Conservation (phyloP, 2,329 filamentous ascomycete species). For the Epichloe typhina region DNA sequence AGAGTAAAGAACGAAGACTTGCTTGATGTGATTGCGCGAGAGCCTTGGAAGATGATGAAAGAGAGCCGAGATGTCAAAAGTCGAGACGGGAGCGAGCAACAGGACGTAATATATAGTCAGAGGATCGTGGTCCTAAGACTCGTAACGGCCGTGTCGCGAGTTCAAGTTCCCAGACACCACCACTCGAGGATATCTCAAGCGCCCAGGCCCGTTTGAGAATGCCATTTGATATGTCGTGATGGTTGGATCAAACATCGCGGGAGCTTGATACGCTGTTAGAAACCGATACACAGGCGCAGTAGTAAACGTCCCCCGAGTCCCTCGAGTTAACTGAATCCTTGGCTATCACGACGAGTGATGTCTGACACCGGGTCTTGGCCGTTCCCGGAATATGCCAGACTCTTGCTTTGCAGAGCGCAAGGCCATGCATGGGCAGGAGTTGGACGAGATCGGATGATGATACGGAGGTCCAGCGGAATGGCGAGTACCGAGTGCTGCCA, state of each 20-base stretch:
- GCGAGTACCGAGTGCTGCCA: neutral
- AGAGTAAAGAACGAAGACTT: constrained; percentile 1
- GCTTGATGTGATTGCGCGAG: neutral
- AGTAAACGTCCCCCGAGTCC: neutral
- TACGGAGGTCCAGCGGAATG: neutral
- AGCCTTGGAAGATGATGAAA: constrained; percentile 4
- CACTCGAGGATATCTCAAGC: neutral
- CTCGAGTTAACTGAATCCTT: neutral
- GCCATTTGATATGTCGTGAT: neutral
- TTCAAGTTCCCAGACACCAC: neutral
- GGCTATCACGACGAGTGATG: neutral
- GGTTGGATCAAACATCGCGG: neutral
- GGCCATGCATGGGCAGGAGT: neutral
- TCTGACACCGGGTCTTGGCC: constrained; percentile 1
- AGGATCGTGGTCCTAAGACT: too few relatives aligned
- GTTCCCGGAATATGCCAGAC: neutral
- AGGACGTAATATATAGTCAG: neutral
- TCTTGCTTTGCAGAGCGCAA: neutral
- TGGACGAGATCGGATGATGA: neutral
- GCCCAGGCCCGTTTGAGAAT: neutral
- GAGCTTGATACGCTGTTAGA: neutral
- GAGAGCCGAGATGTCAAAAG: neutral
- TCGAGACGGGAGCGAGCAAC: neutral
- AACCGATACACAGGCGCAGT: neutral
- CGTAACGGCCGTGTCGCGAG: neutral